phyloP scores from a whole-genome alignment of 495 filamentous ascomycete species.

The Geopyxis carbonaria region DNA sequence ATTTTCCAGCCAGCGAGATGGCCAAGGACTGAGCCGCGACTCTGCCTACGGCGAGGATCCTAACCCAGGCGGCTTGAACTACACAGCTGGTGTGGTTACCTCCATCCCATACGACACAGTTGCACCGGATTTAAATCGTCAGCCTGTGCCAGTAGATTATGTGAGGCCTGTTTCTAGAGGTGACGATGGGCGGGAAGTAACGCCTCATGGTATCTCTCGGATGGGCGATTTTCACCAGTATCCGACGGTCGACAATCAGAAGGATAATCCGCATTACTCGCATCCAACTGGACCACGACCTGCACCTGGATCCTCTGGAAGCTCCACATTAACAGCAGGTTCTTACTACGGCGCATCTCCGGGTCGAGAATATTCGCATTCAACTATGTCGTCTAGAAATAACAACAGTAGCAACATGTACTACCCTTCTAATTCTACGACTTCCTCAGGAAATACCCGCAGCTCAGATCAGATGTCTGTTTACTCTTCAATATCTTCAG shows the following conservation, averaged over 20 bases:
- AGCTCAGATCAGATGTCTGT: slow-evolving; percentile 33
- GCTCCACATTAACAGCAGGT: slow-evolving; percentile 3
- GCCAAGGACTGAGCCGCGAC: background rate
- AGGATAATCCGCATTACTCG: slow-evolving; percentile 25
- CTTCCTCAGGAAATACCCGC: slow-evolving; percentile 49
- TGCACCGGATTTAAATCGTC: slow-evolving; percentile 43
- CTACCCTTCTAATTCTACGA: slow-evolving; percentile 51
- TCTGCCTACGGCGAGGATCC: slow-evolving; percentile 1
- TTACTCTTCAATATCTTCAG: slow-evolving; percentile 32
- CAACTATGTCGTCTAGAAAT: slow-evolving; percentile 25
- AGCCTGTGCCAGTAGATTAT: slow-evolving; percentile 60
- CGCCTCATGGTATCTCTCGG: slow-evolving; percentile 16
- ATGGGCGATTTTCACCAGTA: slow-evolving; percentile 80
- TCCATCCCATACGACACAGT: slow-evolving; percentile 76
- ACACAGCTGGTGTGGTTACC: slow-evolving; percentile 72
- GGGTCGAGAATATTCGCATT: background rate
- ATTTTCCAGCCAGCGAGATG: slow-evolving; percentile 11
- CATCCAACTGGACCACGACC: slow-evolving; percentile 53
- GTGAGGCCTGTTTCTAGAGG: slow-evolving; percentile 39
- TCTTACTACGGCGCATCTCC: slow-evolving; percentile 7
- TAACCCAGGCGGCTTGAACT: slow-evolving; percentile 37
- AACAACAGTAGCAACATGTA: slow-evolving; percentile 33
- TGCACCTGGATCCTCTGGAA: slow-evolving; percentile 33
- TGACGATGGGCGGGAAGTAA: slow-evolving; percentile 34
- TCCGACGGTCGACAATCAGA: slow-evolving; percentile 46